These are phyloP conservation scores for Carpinus fangiana DNA, from an alignment of 306 rosid species.

Conservation along the genomic window DNA sequence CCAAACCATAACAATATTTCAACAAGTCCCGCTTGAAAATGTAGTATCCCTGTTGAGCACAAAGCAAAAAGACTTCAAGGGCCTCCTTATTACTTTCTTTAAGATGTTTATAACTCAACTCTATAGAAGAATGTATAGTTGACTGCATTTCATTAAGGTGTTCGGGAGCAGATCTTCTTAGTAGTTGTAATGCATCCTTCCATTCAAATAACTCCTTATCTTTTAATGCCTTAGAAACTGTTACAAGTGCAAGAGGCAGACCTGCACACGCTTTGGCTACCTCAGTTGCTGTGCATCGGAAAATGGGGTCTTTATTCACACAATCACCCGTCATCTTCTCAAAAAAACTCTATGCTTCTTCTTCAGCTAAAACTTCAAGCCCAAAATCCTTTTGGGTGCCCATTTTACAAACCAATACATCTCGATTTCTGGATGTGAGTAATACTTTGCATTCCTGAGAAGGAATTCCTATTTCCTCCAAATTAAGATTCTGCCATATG, in stretches of 20 bases:
- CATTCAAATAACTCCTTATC: background rate
- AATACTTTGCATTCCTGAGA: background rate
- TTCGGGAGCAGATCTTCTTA: background rate
- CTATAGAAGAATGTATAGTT: conserved; percentile 7
- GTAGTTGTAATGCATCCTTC: background rate
- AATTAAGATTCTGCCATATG: background rate
- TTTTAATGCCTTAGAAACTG: conserved; percentile 3
- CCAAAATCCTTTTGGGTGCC: background rate
- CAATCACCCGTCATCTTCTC: conserved; percentile 1
- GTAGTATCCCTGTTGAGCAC: conserved; percentile 12
- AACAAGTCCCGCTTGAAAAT: background rate
- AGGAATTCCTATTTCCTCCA: conserved; percentile 14
- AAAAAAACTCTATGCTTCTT: conserved; percentile 8
- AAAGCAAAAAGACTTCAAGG: conserved; percentile 25
- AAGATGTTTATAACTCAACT: conserved; percentile 30
- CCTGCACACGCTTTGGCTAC: background rate
- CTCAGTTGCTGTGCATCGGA: background rate
- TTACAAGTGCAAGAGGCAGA: conserved; percentile 12
- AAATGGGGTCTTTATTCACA: background rate
- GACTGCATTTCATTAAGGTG: background rate
- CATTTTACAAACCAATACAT: background rate
- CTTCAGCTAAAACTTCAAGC: background rate
- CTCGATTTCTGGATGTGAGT: background rate
- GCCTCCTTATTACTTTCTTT: conserved; percentile 16
- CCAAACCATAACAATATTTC: conserved; percentile 23